phyloP scores from a whole-genome alignment of 2,329 filamentous ascomycete species.

The Fusarium piperis region DNA sequence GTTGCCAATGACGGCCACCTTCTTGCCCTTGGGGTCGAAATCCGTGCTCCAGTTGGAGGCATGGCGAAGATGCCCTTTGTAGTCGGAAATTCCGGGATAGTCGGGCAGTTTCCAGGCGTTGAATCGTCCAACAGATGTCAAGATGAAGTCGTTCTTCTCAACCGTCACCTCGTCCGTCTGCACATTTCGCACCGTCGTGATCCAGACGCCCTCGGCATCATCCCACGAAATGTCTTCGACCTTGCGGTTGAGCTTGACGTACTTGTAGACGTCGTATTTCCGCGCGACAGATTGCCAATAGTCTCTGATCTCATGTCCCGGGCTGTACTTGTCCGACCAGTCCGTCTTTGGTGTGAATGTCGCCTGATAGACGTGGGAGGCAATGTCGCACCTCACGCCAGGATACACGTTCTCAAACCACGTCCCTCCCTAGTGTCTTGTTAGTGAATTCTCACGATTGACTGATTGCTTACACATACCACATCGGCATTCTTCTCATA shows the following conservation, averaged over 20 bases:
- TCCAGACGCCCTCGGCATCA: constrained; percentile 62
- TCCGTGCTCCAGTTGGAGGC: constrained; percentile 67
- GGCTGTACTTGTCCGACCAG: constrained; percentile 75
- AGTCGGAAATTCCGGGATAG: constrained; percentile 66
- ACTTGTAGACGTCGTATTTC: constrained; percentile 72
- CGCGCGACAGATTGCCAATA: constrained; percentile 72
- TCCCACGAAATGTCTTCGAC: constrained; percentile 68
- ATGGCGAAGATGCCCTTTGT: constrained; percentile 65
- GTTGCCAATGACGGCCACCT: constrained; percentile 70
- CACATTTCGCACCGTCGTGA: constrained; percentile 56
- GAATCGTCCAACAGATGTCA: constrained; percentile 72
- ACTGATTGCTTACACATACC: constrained; percentile 54
- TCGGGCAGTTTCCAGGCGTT: constrained; percentile 72
- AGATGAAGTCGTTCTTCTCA: constrained; percentile 67
- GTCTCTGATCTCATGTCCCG: constrained; percentile 71
- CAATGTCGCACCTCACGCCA: constrained; percentile 74
- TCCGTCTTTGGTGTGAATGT: constrained; percentile 74
- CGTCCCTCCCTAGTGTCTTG: constrained; percentile 54
- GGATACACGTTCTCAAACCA: constrained; percentile 69
- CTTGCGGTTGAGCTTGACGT: constrained; percentile 63
- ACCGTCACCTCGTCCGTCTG: constrained; percentile 49
- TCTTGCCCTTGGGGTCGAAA: constrained; percentile 60
- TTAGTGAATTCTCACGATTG: not conserved
- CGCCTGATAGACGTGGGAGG: constrained; percentile 75
- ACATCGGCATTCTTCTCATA: constrained; percentile 75